Percentiles rank a stretch among this genome's conserved stretches.
phyloP scores from a whole-genome alignment of 352 stramenopile genomes.

The Phytophthora idaei region DNA sequence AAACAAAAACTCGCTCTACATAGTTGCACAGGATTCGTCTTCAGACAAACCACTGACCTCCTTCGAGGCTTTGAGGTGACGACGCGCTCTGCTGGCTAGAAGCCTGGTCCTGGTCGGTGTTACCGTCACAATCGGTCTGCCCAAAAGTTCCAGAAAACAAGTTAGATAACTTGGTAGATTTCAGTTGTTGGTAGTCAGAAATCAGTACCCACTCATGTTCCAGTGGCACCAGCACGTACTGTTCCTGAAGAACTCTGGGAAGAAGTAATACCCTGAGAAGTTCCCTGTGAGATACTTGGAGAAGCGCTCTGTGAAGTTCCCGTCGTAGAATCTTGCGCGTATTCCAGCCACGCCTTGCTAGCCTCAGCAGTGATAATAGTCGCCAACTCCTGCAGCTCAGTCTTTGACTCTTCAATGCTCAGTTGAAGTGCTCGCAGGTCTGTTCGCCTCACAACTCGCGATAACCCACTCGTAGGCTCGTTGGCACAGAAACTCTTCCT shows the following conservation, averaged over 20 bases:
- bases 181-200: constrained; percentile 2
- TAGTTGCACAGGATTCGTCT: not conserved
- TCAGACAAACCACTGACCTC: constrained; percentile 36
- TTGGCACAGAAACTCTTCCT: constrained; percentile 11
- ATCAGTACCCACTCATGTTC: constrained; percentile 10
- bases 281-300: constrained; percentile 1
- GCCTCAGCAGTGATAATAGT: constrained; percentile 15
- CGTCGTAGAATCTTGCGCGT: not conserved
- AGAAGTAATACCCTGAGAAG: constrained; percentile 1
- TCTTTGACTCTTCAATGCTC: constrained; percentile 41
- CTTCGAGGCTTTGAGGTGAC: constrained; percentile 27
- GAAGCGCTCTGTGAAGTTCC: not conserved
- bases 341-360: constrained; percentile 11
- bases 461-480: constrained; percentile 1
- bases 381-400: constrained; percentile 33
- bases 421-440: constrained; percentile 36
- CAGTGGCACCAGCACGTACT: constrained; percentile 28
- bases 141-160: constrained; percentile 13
- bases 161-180: constrained; percentile 20
- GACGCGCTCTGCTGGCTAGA: constrained; percentile 21
- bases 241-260: constrained; percentile 14
- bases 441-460: constrained; percentile 11
- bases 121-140: constrained; percentile 24
- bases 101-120: constrained; percentile 12
- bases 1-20: constrained; percentile 20